Percentiles rank a stretch among this genome's conserved stretches.
Conservation (phyloP, 116 monocot species). For the Zostera marina region DNA sequence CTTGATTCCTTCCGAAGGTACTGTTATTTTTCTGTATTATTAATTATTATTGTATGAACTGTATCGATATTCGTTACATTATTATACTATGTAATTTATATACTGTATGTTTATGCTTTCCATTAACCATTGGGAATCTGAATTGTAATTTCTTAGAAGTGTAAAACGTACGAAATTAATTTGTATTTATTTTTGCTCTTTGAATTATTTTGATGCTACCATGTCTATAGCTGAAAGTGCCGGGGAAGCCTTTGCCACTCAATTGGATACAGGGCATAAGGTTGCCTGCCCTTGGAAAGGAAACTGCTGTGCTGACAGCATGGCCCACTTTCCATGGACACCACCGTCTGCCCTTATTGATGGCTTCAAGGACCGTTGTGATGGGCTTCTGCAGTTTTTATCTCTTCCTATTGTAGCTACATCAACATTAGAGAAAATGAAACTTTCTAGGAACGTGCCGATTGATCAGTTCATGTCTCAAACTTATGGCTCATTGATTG, state of each 20-base stretch:
- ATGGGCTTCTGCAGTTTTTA: slow-evolving; percentile 64
- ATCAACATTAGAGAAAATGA: slow-evolving; percentile 64
- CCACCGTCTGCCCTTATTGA: slow-evolving; percentile 61
- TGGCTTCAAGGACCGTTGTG: slow-evolving; percentile 82
- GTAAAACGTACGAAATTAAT: no score
- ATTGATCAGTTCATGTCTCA: slow-evolving; percentile 59
- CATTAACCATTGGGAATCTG: no score
- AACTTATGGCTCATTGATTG: slow-evolving; percentile 29
- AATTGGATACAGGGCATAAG: slow-evolving; percentile 57
- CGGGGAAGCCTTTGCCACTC: slow-evolving; percentile 34
- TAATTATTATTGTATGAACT: neutral
- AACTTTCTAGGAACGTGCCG: slow-evolving; percentile 41
- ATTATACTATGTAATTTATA: neutral
- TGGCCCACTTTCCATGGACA: slow-evolving; percentile 84
- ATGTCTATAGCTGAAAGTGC: slow-evolving; percentile 33
- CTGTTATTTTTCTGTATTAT: neutral
- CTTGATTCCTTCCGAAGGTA: slow-evolving; percentile 42
- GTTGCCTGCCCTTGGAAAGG: slow-evolving; percentile 76
- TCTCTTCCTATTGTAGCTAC: slow-evolving; percentile 63
- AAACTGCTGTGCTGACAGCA: slow-evolving; percentile 84
- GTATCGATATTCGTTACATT: neutral
- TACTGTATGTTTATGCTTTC: no score
- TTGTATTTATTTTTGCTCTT: neutral
- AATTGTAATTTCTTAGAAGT: no score
- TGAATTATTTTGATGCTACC: neutral